These are phyloP conservation scores for Globisporangium acanthophoron DNA, from an alignment of 352 stramenopile genomes.

Conservation along the genomic window DNA sequence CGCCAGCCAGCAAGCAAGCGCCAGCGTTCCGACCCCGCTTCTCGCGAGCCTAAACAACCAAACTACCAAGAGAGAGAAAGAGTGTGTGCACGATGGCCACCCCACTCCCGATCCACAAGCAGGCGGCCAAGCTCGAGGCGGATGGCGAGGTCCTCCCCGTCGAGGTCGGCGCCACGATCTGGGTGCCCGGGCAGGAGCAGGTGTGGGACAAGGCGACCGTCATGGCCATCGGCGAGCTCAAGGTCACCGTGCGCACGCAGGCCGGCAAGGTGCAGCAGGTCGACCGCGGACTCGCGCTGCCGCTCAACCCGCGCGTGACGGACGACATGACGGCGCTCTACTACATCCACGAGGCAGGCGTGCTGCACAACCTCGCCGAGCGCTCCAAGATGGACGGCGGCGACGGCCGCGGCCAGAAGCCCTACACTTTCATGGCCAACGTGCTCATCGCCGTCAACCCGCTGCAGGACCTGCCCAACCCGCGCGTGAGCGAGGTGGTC, in stretches of 20 bases:
- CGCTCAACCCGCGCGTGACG: conserved; percentile 75
- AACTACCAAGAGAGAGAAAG: conserved; percentile 1
- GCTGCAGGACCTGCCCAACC: conserved; percentile 77
- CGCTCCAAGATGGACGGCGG: conserved; percentile 83
- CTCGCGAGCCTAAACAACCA: neutral
- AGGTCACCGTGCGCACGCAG: conserved; percentile 79
- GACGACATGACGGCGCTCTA: conserved; percentile 94
- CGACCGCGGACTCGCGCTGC: conserved; percentile 63
- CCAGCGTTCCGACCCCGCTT: neutral
- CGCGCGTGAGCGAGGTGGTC: conserved; percentile 72
- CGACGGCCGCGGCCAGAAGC: conserved; percentile 61
- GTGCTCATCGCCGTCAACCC: conserved; percentile 92
- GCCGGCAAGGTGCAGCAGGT: conserved; percentile 85
- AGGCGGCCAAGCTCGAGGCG: conserved; percentile 62
- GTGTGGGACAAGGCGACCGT: conserved; percentile 78
- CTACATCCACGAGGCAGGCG: conserved; percentile 93
- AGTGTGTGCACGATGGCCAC: conserved; percentile 39
- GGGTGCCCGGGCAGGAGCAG: conserved; percentile 62
- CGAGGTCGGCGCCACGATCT: conserved; percentile 63
- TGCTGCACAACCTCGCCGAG: conserved; percentile 94
- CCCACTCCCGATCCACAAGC: conserved; percentile 57
- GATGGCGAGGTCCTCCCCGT: conserved; percentile 71
- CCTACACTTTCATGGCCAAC: conserved; percentile 93
- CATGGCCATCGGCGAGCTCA: conserved; percentile 84
- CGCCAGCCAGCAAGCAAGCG: neutral